Percentiles rank a stretch among this genome's conserved stretches.
phyloP scores from a whole-genome alignment of 441 rosid species.

The Populus hybrid region DNA sequence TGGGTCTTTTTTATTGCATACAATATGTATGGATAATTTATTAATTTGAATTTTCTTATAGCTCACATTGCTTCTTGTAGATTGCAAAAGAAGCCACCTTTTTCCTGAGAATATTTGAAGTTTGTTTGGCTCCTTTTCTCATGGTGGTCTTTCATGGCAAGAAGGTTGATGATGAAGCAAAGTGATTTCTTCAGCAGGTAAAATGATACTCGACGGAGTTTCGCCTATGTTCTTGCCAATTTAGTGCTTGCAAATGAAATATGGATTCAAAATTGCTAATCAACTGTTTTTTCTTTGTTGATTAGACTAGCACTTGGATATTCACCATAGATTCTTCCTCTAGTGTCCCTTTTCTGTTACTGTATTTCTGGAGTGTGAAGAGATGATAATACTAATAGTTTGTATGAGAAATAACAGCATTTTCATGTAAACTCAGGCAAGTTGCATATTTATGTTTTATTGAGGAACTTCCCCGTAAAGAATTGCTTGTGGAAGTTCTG shows the following conservation, averaged over 20 bases:
- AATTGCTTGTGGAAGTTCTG: not conserved
- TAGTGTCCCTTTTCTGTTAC: not conserved
- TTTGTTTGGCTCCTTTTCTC: not conserved
- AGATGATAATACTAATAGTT: not conserved
- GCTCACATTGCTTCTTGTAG: conserved; percentile 23
- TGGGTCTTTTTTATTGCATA: not conserved
- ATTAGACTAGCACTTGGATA: not conserved
- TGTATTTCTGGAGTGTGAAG: not conserved
- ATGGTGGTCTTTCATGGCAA: not conserved
- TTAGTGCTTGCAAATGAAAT: not conserved
- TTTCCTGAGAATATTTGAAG: not conserved
- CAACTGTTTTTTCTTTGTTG: not conserved
- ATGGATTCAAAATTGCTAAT: not conserved
- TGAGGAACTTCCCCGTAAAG: not conserved
- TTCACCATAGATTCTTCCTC: not conserved
- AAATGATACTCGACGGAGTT: not conserved
- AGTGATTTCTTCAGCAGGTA: not conserved
- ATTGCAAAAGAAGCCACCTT: not conserved
- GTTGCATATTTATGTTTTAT: not conserved
- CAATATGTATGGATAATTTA: not conserved
- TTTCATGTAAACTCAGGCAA: not conserved
- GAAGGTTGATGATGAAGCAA: not conserved
- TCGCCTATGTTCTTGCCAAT: not conserved
- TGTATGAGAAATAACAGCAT: not conserved
- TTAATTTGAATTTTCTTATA: conserved; percentile 18